Evolutionary conservation across 306 rosid genomes (phyloP), one percentile per base, ranked within the genome.

Genomic region (Morella rubra): DNA sequence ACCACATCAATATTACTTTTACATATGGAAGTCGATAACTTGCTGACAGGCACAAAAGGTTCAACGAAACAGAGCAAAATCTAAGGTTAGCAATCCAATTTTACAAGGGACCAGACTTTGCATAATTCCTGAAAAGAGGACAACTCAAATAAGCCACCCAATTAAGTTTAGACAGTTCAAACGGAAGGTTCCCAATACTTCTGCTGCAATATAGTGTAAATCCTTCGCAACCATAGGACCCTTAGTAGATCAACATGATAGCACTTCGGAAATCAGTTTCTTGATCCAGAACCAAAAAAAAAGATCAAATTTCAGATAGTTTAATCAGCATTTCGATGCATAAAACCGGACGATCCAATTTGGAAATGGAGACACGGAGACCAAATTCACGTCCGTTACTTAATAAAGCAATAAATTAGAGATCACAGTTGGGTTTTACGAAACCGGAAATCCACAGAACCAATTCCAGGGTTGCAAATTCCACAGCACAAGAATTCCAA

Each of bases 391-490:
- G 24, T 47, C 44, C 54, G 67, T 45, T 53, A 61, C 81, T 69
- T 37, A 5, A 62, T 6, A 42, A 42, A 68, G 54, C 44, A 72
- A 45, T n/a, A 27, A 75, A 51, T 20, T 18, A 62, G 58, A 32
- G 73, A 18, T 55, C 18, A 13, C 72, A 69, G 27, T 65, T 4
- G 47, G 86, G 46, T 41, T 79, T 49, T 19, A 73, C 11, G 62
- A 71, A 80, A 68, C 50, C 40, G 19, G 37, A 55, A 77, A 82
- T 77, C 79, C 77, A 69, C 19, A 61, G 77, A 22, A 18, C 73
- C 44, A 54, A 69, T 51, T 76, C 71, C 41, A 5, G 12, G 62
- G 40, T 71, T 73, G 64, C 61, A 37, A 27, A 41, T 45, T 71
- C 10, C 74, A 67, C 14, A 69, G 15, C 42, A 14, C 37, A 20